phyloP scores from a whole-genome alignment of 2,329 filamentous ascomycete species.

The Sporothrix variecibatus region DNA sequence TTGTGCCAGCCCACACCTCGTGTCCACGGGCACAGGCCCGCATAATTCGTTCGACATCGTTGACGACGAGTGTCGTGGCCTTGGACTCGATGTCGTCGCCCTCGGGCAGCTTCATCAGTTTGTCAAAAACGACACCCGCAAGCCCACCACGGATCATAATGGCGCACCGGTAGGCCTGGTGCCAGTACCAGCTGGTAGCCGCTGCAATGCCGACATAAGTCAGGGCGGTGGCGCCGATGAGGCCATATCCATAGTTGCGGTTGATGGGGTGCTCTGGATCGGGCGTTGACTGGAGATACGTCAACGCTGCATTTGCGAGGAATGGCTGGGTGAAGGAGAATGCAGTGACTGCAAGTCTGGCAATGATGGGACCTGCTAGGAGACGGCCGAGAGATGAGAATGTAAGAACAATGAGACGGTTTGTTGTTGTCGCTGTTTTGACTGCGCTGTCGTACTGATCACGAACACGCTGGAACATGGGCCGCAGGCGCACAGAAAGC shows the following conservation, averaged over 20 bases:
- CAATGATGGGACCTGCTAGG: background rate
- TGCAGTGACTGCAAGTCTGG: background rate
- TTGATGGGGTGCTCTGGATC: slow-evolving; percentile 1
- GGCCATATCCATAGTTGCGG: slow-evolving; percentile 23
- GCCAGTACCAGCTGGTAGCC: slow-evolving; percentile 25
- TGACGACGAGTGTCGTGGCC: slow-evolving; percentile 14
- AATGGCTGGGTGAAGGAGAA: slow-evolving; percentile 8
- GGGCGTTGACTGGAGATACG: background rate
- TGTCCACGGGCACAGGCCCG: background rate
- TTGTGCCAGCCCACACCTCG: slow-evolving; percentile 9
- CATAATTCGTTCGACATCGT: slow-evolving; percentile 16
- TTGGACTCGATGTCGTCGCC: slow-evolving; percentile 2
- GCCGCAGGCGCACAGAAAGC: background rate
- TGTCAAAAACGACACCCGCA: slow-evolving; percentile 19
- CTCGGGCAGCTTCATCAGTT: slow-evolving; percentile 11
- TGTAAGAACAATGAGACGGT: background rate
- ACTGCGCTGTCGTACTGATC: background rate
- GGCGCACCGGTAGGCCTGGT: slow-evolving; percentile 16
- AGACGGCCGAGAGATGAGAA: background rate
- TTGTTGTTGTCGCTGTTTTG: background rate
- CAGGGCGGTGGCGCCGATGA: slow-evolving; percentile 22
- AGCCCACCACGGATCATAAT: slow-evolving; percentile 23
- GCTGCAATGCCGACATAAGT: slow-evolving; percentile 24
- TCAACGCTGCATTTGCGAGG: background rate
- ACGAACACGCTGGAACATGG: background rate